phyloP scores from a whole-genome alignment of 768 basidiomycete genomes.

The Russula vinacea region DNA sequence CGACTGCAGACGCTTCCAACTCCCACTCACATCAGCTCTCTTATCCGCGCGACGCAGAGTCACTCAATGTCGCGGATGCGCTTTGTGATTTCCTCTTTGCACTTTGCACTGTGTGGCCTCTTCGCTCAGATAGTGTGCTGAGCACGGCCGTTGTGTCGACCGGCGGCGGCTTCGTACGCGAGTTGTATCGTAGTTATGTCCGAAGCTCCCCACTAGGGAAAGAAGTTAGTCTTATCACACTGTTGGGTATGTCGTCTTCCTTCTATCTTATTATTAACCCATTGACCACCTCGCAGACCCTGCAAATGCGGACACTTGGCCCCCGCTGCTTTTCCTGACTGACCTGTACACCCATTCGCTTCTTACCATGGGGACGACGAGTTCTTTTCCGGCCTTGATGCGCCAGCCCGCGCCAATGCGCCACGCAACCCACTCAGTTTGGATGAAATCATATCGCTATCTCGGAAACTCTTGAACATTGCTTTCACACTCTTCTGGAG shows the following conservation, averaged over 20 bases:
- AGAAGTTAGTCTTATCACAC: slow-evolving; percentile 43
- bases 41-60: slow-evolving; percentile 48
- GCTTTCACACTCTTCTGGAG: slow-evolving; percentile 77
- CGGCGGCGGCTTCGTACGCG: slow-evolving; percentile 64
- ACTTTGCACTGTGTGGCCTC: slow-evolving; percentile 59
- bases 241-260: slow-evolving; percentile 41
- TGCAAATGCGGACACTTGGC: slow-evolving; percentile 50
- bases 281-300: slow-evolving; percentile 40
- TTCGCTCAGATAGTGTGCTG: slow-evolving; percentile 55
- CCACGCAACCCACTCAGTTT: slow-evolving; percentile 73
- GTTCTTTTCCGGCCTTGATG: slow-evolving; percentile 60
- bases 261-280: neutral
- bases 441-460: slow-evolving; percentile 76
- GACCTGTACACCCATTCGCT: slow-evolving; percentile 83
- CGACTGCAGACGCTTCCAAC: slow-evolving; percentile 59
- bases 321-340: slow-evolving; percentile 69
- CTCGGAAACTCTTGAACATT: slow-evolving; percentile 76
- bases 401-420: slow-evolving; percentile 31
- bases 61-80: slow-evolving; percentile 41
- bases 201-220: slow-evolving; percentile 59
- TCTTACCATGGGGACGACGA: slow-evolving; percentile 94
- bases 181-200: slow-evolving; percentile 69
- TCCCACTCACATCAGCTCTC: slow-evolving; percentile 49
- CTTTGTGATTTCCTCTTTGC: slow-evolving; percentile 59
- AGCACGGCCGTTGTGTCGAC: slow-evolving; percentile 49